Conservation (phyloP, 306 rosid species). For the Adenanthera pavonina region DNA sequence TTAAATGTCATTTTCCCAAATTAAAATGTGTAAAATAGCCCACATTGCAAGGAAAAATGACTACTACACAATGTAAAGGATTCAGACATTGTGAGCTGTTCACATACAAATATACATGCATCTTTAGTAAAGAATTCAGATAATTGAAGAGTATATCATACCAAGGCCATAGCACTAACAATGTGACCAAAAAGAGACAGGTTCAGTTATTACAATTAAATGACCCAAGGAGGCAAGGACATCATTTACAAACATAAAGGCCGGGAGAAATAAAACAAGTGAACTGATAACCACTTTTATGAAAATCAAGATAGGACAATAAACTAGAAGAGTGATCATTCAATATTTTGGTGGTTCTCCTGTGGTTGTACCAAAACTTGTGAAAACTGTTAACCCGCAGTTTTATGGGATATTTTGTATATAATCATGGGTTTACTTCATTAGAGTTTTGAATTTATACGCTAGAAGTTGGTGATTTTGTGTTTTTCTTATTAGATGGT, state of each 20-base stretch:
- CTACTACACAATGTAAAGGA: no score
- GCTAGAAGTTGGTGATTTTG: no score
- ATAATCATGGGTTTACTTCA: background rate
- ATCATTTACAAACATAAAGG: background rate
- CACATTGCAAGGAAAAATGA: no score
- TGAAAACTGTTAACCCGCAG: background rate
- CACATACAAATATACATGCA: background rate
- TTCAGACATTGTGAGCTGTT: slow-evolving; percentile 14
- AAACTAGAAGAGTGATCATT: background rate
- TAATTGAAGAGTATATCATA: background rate
- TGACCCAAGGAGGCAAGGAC: background rate
- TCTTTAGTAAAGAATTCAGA: background rate
- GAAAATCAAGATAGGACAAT: background rate
- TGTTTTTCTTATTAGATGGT: no score
- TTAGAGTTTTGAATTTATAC: background rate
- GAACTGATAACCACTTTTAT: background rate
- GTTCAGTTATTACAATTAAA: background rate
- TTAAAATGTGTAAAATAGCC: no score
- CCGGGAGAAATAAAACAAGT: background rate
- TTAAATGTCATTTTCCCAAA: no score
- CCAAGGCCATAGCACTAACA: background rate
- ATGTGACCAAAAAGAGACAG: background rate
- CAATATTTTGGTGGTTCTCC: background rate
- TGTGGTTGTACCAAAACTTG: background rate
- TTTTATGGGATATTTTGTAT: background rate